Evolutionary conservation across 805 yeast genomes (phyloP).

Genomic region (Sporopachydermia lactativora): DNA sequence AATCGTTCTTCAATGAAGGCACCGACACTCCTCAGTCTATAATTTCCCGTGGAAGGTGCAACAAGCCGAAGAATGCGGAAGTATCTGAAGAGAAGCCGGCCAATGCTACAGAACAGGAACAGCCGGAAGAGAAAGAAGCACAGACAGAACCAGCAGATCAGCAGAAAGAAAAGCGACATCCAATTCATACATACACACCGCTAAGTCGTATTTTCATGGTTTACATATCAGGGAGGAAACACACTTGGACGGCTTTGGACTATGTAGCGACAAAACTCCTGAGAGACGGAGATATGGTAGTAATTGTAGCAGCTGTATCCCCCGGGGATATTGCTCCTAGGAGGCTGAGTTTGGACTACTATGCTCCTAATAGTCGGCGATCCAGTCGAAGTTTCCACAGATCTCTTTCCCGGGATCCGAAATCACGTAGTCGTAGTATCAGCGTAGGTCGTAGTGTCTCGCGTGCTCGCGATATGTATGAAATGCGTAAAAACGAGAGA

Average conservation of each 20-base stretch:
- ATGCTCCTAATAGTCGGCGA: background rate
- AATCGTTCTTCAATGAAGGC: background rate
- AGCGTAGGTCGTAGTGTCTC: background rate
- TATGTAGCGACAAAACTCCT: conserved; percentile 44
- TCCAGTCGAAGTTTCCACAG: background rate
- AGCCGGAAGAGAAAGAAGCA: background rate
- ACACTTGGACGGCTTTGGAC: conserved; percentile 76
- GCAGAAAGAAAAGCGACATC: background rate
- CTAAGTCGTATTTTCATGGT: background rate
- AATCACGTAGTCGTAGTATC: background rate
- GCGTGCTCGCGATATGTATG: background rate
- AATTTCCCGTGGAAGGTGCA: background rate
- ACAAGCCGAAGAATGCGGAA: background rate
- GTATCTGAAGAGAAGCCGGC: no score
- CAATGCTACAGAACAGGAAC: background rate
- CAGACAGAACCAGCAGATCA: background rate
- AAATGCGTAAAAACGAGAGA: background rate
- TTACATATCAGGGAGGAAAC: conserved; percentile 55
- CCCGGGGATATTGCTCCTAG: background rate
- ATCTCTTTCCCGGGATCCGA: background rate
- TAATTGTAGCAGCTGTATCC: conserved; percentile 43
- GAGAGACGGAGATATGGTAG: conserved; percentile 52
- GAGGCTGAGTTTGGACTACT: background rate
- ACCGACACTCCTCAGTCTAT: background rate
- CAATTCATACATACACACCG: background rate